Evolutionary conservation across 2,329 filamentous ascomycete genomes (phyloP).

Genomic region (Byssochlamys sp.): DNA sequence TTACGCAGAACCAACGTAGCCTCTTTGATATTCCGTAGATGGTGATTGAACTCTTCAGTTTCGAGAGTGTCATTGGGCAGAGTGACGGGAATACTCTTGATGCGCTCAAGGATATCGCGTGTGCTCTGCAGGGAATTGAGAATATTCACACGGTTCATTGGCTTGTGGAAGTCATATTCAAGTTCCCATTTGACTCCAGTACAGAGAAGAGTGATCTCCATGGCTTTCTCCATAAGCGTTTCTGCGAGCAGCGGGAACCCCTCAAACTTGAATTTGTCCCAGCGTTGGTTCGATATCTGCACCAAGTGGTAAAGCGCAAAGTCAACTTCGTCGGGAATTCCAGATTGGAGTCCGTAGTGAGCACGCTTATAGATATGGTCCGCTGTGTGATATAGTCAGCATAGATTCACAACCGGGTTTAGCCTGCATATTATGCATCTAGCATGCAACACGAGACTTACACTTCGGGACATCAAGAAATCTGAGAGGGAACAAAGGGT

Average conservation of each 20-base stretch:
- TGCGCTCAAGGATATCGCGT: slow-evolving; percentile 60
- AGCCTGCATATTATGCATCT: background rate
- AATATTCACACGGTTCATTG: slow-evolving; percentile 44
- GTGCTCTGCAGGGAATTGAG: slow-evolving; percentile 60
- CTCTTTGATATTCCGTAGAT: slow-evolving; percentile 69
- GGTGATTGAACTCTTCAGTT: slow-evolving; percentile 59
- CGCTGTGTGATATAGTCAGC: slow-evolving; percentile 18
- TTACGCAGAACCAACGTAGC: slow-evolving; percentile 82
- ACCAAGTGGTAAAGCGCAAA: slow-evolving; percentile 89
- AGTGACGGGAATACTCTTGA: slow-evolving; percentile 52
- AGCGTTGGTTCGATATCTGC: slow-evolving; percentile 87
- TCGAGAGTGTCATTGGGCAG: slow-evolving; percentile 59
- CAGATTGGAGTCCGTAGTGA: slow-evolving; percentile 70
- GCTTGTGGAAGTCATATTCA: slow-evolving; percentile 53
- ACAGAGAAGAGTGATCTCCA: slow-evolving; percentile 69
- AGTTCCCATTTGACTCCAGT: slow-evolving; percentile 76
- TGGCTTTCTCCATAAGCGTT: slow-evolving; percentile 71
- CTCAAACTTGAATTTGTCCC: slow-evolving; percentile 92
- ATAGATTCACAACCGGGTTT: background rate
- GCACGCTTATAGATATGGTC: slow-evolving; percentile 77
- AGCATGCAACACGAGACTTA: slow-evolving; percentile 12
- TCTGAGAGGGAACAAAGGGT: slow-evolving; percentile 27
- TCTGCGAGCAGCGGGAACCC: slow-evolving; percentile 82
- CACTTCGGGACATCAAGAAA: slow-evolving; percentile 29
- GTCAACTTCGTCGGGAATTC: slow-evolving; percentile 70